Conservation (phyloP, 352 stramenopile genomes). For the Pythium insidiosum region DNA sequence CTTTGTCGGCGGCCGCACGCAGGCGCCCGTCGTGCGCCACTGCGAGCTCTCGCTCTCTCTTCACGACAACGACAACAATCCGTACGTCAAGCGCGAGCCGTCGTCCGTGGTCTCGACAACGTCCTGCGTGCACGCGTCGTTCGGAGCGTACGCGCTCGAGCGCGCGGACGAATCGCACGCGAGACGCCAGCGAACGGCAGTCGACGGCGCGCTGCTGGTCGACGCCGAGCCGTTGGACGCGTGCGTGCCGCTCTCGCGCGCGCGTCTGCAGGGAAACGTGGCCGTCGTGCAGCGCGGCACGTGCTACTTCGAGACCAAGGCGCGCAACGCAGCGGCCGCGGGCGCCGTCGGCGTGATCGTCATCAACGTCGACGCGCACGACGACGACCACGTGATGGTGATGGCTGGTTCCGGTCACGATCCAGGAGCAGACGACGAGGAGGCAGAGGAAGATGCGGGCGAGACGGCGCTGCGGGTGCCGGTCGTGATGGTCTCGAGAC, state of each 20-base stretch:
- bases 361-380: slow-evolving; percentile 51
- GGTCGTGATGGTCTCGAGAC: slow-evolving; percentile 55
- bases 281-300: slow-evolving; percentile 41
- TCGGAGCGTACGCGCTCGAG: slow-evolving; percentile 33
- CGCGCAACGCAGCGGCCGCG: slow-evolving; percentile 30
- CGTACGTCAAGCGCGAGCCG: slow-evolving; percentile 1
- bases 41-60: too few species aligned
- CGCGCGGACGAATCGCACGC: too few species aligned
- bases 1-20: slow-evolving; percentile 4
- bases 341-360: slow-evolving; percentile 52
- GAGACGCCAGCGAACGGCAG: too few species aligned
- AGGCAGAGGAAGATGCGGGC: slow-evolving; percentile 5
- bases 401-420: slow-evolving; percentile 42
- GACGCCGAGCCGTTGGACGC: slow-evolving; percentile 46
- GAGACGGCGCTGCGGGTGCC: slow-evolving; percentile 25
- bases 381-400: slow-evolving; percentile 61
- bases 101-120: neutral
- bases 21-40: slow-evolving; percentile 21
- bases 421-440: neutral
- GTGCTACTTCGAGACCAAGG: slow-evolving; percentile 76
- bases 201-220: slow-evolving; percentile 19
- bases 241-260: slow-evolving; percentile 32
- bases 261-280: slow-evolving; percentile 30
- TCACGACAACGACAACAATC: slow-evolving; percentile 21
- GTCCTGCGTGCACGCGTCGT: slow-evolving; percentile 49